These are phyloP conservation scores for Phytopythium helicoides DNA, from an alignment of 352 stramenopile genomes.

Conservation along the genomic window DNA sequence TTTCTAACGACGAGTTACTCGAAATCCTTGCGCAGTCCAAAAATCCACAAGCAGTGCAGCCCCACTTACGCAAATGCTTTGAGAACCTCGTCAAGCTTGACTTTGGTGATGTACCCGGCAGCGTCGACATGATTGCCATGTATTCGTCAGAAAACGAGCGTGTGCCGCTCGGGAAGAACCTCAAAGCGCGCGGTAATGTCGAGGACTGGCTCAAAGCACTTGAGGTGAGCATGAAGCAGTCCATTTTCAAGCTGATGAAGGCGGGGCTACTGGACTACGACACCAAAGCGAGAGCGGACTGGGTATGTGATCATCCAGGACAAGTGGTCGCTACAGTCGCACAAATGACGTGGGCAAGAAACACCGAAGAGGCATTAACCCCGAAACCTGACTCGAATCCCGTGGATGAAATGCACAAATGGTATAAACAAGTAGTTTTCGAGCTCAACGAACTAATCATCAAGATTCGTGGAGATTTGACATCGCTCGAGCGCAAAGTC, in stretches of 20 bases:
- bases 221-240: slow-evolving; percentile 89
- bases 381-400: slow-evolving; percentile 14
- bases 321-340: slow-evolving; percentile 93
- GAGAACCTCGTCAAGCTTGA: slow-evolving; percentile 86
- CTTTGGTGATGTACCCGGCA: slow-evolving; percentile 73
- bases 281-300: slow-evolving; percentile 70
- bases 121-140: slow-evolving; percentile 94
- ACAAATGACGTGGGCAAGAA: slow-evolving; percentile 92
- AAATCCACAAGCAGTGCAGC: slow-evolving; percentile 93
- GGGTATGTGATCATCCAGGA: slow-evolving; percentile 88
- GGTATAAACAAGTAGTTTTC: slow-evolving; percentile 72
- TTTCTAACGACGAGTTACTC: slow-evolving; percentile 94
- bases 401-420: slow-evolving; percentile 55
- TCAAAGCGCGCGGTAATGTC: slow-evolving; percentile 90
- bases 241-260: slow-evolving; percentile 93
- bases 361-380: slow-evolving; percentile 82
- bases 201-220: slow-evolving; percentile 88
- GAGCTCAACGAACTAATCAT: slow-evolving; percentile 91
- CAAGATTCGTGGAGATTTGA: slow-evolving; percentile 90
- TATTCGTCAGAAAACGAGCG: slow-evolving; percentile 88
- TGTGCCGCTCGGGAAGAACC: slow-evolving; percentile 88
- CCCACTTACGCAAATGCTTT: slow-evolving; percentile 94
- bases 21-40: slow-evolving; percentile 95
- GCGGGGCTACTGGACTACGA: slow-evolving; percentile 90
- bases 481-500: slow-evolving; percentile 86